phyloP scores from a whole-genome alignment of 441 rosid genomes.

The Omphalea diandra region DNA sequence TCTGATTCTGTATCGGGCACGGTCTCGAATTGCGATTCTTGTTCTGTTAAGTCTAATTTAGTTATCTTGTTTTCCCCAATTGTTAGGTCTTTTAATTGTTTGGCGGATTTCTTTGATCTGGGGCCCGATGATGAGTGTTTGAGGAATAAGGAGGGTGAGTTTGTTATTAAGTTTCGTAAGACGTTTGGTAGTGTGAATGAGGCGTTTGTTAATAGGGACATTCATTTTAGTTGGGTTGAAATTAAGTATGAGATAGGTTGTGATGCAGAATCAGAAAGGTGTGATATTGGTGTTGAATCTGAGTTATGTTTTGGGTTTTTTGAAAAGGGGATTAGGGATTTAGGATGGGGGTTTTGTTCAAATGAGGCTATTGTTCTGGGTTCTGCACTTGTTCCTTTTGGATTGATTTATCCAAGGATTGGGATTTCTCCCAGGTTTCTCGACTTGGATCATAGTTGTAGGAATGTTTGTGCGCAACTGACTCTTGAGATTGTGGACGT shows the following conservation, averaged over 20 bases:
- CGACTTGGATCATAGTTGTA: constrained; percentile 16
- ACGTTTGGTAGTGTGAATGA: constrained; percentile 55
- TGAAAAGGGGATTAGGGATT: constrained; percentile 49
- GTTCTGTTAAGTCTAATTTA: constrained; percentile 60
- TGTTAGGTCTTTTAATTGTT: constrained; percentile 33
- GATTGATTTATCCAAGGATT: constrained; percentile 75
- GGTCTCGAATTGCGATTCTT: constrained; percentile 30
- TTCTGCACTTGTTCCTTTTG: constrained; percentile 67
- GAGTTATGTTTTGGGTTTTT: constrained; percentile 39
- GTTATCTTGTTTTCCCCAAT: constrained; percentile 71
- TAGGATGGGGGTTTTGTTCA: constrained; percentile 89
- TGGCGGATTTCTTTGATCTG: constrained; percentile 52
- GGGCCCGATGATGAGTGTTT: constrained; percentile 35
- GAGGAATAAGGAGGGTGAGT: constrained; percentile 36
- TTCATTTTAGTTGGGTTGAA: constrained; percentile 85
- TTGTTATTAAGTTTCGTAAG: constrained; percentile 36
- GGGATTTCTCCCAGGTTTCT: constrained; percentile 36
- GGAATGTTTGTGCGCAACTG: constrained; percentile 35
- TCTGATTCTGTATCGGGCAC: constrained; percentile 40
- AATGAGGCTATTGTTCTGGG: constrained; percentile 64
- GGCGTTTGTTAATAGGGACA: constrained; percentile 59
- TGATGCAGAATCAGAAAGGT: constrained; percentile 17
- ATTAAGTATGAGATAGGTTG: constrained; percentile 41
- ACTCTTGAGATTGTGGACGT: constrained; percentile 72
- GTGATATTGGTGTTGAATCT: constrained; percentile 7